These are phyloP conservation scores for Cystobasidium slooffiae DNA, from an alignment of 1,284 basidiomycete species.

Conservation along the genomic window DNA sequence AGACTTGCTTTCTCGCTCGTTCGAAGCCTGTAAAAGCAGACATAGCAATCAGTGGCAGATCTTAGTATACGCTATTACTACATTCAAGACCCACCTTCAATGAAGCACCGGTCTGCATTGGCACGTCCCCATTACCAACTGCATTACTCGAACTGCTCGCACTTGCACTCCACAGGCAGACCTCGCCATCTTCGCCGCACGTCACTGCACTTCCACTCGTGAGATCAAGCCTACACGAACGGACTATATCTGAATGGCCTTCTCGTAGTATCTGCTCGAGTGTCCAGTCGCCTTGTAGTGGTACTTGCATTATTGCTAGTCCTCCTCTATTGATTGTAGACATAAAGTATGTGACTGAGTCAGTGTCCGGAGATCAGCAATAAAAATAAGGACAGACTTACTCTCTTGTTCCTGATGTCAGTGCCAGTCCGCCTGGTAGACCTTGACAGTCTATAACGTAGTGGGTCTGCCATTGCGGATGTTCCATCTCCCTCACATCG, in stretches of 20 bases:
- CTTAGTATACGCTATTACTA: no score
- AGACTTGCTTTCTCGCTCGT: slow-evolving; percentile 26
- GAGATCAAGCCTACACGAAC: slow-evolving; percentile 47
- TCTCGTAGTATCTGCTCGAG: slow-evolving; percentile 47
- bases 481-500: slow-evolving; percentile 9
- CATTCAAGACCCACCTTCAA: no score
- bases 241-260: slow-evolving; percentile 51
- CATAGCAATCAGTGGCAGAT: no score
- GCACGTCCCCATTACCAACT: not conserved
- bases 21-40: slow-evolving; percentile 9
- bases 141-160: not conserved
- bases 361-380: no score
- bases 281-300: slow-evolving; percentile 46
- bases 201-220: slow-evolving; percentile 46
- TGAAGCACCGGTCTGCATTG: not conserved
- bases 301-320: slow-evolving; percentile 48
- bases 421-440: slow-evolving; percentile 23
- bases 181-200: slow-evolving; percentile 50
- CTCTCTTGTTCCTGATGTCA: slow-evolving; percentile 47
- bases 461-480: slow-evolving; percentile 46
- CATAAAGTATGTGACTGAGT: no score
- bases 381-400: no score
- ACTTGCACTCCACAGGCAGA: slow-evolving; percentile 48
- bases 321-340: slow-evolving; percentile 43
- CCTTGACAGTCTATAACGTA: slow-evolving; percentile 46